Evolutionary conservation across 257 asterid genomes (phyloP).

Genomic region (Forsythia viridissima): DNA sequence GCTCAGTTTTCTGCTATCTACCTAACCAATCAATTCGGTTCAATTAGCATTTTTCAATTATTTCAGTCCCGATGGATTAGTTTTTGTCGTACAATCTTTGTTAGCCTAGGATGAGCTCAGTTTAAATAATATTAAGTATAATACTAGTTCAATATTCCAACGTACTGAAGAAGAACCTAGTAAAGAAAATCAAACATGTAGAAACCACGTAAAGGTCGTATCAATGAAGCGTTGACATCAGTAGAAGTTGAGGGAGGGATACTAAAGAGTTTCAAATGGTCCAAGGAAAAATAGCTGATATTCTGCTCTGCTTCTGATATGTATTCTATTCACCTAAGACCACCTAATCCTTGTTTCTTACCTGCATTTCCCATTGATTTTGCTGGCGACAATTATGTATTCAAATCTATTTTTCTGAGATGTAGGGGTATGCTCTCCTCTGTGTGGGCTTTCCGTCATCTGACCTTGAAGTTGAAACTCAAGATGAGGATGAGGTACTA

Average conservation of each 20-base stretch:
- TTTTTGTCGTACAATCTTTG: neutral
- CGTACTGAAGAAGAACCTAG: neutral
- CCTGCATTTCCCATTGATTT: neutral
- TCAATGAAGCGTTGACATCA: neutral
- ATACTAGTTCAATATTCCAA: neutral
- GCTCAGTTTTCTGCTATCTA: neutral
- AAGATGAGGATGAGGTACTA: conserved; percentile 96
- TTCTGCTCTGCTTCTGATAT: neutral
- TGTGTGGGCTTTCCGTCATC: conserved; percentile 96
- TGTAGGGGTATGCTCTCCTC: conserved; percentile 98
- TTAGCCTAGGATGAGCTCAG: neutral
- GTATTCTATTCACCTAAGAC: neutral
- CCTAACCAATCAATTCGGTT: neutral
- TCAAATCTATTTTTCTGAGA: conserved; percentile 21
- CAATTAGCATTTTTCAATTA: neutral
- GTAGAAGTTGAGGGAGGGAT: neutral
- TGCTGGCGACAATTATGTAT: neutral
- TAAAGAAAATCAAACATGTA: neutral
- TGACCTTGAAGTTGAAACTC: conserved; percentile 96
- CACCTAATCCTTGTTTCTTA: neutral
- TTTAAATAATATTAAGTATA: too few species aligned
- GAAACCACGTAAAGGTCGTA: neutral
- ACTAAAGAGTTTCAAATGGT: neutral
- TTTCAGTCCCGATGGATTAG: neutral
- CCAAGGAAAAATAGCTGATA: neutral